phyloP scores from a whole-genome alignment of 2,329 filamentous ascomycete genomes.

The Shiraia sp. region DNA sequence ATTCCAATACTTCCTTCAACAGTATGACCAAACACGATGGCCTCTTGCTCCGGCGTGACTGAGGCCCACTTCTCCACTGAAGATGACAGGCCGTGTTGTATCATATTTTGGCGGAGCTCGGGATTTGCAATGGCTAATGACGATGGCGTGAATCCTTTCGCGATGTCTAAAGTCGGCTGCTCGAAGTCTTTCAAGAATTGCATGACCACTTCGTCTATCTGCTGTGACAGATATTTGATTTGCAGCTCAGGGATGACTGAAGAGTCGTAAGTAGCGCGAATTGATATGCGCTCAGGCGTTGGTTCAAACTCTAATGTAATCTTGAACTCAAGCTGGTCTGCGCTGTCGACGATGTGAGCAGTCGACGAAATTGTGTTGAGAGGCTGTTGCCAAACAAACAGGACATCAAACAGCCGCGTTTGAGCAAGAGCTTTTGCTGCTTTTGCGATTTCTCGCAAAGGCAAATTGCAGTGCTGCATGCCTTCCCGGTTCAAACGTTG shows the following conservation, averaged over 20 bases:
- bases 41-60: conserved; percentile 57
- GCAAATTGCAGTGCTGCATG: conserved; percentile 65
- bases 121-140: conserved; percentile 49
- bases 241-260: conserved; percentile 60
- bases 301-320: conserved; percentile 79
- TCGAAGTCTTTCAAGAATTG: conserved; percentile 48
- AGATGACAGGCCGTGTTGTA: conserved; percentile 34
- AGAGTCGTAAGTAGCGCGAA: conserved; percentile 60
- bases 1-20: conserved; percentile 35
- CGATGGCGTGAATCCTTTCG: conserved; percentile 21
- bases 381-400: conserved; percentile 86
- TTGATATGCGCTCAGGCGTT: conserved; percentile 47
- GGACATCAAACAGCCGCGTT: conserved; percentile 70
- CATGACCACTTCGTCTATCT: conserved; percentile 61
- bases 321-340: conserved; percentile 76
- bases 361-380: conserved; percentile 46
- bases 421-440: conserved; percentile 59
- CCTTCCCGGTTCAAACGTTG: conserved; percentile 68
- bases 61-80: conserved; percentile 60
- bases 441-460: conserved; percentile 71
- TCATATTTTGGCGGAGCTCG: conserved; percentile 25
- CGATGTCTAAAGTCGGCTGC: conserved; percentile 32
- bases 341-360: conserved; percentile 62
- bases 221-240: conserved; percentile 59
- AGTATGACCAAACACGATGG: conserved; percentile 66